Evolutionary conservation across 78 protist species (phyloP).

Genomic region (Planoprotostelium fungivorum): DNA sequence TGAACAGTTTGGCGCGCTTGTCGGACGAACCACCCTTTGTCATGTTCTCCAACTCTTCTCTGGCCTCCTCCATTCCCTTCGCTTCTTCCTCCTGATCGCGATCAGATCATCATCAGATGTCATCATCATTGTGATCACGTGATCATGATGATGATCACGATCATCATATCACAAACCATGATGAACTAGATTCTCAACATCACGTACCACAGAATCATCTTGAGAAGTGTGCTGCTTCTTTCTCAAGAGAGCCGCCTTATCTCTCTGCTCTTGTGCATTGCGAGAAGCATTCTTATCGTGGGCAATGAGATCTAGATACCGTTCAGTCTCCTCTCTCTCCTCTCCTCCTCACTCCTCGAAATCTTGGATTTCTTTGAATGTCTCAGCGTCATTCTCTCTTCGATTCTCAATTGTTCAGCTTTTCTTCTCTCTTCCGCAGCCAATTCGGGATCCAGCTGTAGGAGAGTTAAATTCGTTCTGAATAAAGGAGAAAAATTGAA

Average conservation of each 20-base stretch:
- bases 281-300: background rate
- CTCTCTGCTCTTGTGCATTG: background rate
- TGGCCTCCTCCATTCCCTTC: background rate
- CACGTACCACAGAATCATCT: no score
- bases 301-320: background rate
- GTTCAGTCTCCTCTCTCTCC: background rate
- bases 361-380: background rate
- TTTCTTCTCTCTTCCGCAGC: background rate
- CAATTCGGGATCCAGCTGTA: background rate
- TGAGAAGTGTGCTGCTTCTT: background rate
- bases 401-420: background rate
- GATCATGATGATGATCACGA: no score
- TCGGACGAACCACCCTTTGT: background rate
- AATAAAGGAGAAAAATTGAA: background rate
- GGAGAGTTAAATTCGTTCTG: background rate
- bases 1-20: background rate
- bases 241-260: background rate
- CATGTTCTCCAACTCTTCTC: background rate
- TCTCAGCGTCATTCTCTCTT: background rate
- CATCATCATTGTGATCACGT: no score
- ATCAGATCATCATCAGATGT: background rate
- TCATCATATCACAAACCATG: no score
- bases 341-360: background rate
- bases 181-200: no score
- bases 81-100: background rate